Evolutionary conservation across 345 rosid species (phyloP).

Genomic region (Turnera subulata): DNA sequence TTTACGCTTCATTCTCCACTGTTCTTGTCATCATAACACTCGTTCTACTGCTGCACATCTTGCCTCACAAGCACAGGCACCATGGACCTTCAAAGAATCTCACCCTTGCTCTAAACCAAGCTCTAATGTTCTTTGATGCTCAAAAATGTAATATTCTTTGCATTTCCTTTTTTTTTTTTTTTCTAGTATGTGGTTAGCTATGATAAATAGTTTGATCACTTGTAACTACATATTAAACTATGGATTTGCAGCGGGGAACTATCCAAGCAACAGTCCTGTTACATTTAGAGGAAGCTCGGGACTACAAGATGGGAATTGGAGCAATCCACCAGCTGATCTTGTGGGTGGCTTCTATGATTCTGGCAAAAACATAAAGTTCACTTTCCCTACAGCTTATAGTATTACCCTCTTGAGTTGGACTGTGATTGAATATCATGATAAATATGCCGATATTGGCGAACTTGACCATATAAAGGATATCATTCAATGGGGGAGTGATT

Average conservation of each 20-base stretch:
- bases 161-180: too few species aligned
- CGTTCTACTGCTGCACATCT: slow-evolving; percentile 28
- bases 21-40: slow-evolving; percentile 22
- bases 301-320: slow-evolving; percentile 43
- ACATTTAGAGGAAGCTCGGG: slow-evolving; percentile 58
- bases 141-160: slow-evolving; percentile 44
- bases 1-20: slow-evolving; percentile 23
- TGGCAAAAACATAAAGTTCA: slow-evolving; percentile 55
- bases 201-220: too few species aligned
- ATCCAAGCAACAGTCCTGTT: slow-evolving; percentile 39
- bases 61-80: slow-evolving; percentile 35
- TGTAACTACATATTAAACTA: too few species aligned
- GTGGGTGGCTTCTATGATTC: slow-evolving; percentile 65
- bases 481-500: slow-evolving; percentile 56
- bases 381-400: slow-evolving; percentile 55
- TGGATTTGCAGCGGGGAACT: slow-evolving; percentile 41
- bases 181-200: too few species aligned
- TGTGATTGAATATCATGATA: slow-evolving; percentile 53
- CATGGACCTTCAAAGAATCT: slow-evolving; percentile 39
- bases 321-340: slow-evolving; percentile 27
- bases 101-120: slow-evolving; percentile 48
- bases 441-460: slow-evolving; percentile 46
- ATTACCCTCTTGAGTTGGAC: slow-evolving; percentile 62
- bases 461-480: slow-evolving; percentile 57
- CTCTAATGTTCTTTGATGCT: slow-evolving; percentile 58